Percentiles rank a stretch among this genome's conserved stretches.
Evolutionary conservation across 345 rosid genomes (phyloP).

Genomic region (Raphanus raphanistrum): DNA sequence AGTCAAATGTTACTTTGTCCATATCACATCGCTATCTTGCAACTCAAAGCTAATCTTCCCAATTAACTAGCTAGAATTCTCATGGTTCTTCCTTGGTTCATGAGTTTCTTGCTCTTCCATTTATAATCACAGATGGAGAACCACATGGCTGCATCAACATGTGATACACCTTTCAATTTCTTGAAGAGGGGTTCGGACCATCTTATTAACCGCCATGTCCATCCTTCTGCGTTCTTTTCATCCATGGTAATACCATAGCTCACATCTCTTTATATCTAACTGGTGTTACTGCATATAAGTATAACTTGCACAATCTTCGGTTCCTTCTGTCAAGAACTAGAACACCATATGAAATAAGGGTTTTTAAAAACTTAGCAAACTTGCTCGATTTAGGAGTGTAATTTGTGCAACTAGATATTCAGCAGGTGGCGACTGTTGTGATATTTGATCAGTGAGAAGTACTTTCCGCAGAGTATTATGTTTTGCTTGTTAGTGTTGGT

Average conservation of each 20-base stretch:
- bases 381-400: neutral
- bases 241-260: constrained; percentile 50
- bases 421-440: constrained; percentile 3
- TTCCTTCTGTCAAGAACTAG: constrained; percentile 11
- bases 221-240: constrained; percentile 49
- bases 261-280: neutral
- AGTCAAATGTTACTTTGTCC: neutral
- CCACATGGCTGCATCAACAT: constrained; percentile 41
- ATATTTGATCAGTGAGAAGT: neutral
- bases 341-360: neutral
- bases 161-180: constrained; percentile 51
- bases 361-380: constrained; percentile 4
- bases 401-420: neutral
- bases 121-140: constrained; percentile 48
- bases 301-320: constrained; percentile 8
- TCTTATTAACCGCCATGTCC: constrained; percentile 46
- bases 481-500: no score
- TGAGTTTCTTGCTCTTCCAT: constrained; percentile 10
- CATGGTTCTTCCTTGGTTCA: constrained; percentile 16
- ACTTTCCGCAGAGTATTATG: constrained; percentile 3
- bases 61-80: constrained; percentile 2
- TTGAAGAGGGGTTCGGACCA: constrained; percentile 56
- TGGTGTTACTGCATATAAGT: constrained; percentile 2
- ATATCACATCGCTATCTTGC: constrained; percentile 4
- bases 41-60: constrained; percentile 7